Evolutionary conservation across 2,329 filamentous ascomycete species (phyloP), one percentile per base, ranked within the genome.

Genomic region (Hypoxylon sp.): DNA sequence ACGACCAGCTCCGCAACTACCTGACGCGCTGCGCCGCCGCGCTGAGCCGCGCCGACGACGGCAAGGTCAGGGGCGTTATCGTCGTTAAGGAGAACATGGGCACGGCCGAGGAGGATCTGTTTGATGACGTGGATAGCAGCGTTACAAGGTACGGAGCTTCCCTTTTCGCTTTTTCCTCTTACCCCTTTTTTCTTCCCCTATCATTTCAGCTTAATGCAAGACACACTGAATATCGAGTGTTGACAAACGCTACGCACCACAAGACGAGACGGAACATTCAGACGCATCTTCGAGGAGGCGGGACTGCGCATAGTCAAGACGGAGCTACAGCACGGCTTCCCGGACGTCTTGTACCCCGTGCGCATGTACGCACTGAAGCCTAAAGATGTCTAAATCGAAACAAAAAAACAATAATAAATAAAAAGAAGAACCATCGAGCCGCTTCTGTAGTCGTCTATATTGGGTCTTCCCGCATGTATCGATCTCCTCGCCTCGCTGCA

Each of bases 51-150:
- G 68, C 63, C 8, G 74, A 73, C 0, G 61, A 67, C n/a, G 65
- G 67, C 3, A 60, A 58, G 47, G 29, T 49, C 17, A 63, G 23
- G 20, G 84, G 83, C 2, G 77, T 85, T 68, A 84, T 94, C 13
- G 81, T 92, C 7, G 79, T 93, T 52, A 95, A 95, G 78, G 93
- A 97, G 78, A 97, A 97, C 68, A 70, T 91, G 60, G 82, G 75
- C 58, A 81, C 77, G 63, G 82, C 73, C 24, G 76, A 75, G 0
- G 72, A 77, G 26, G 92, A 97, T 72, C 76, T 89, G 18, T 96
- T 88, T 71, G 92, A 96, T 70, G 83, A 86, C 5, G 71, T 81
- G 56, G 92, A 97, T 70, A 91, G 86, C 67, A 89, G 86, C 67
- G 88, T 97, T 1, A 96, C 91, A 2, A 83, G 83, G 83, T 85